Percentiles rank a stretch among this genome's conserved stretches.
phyloP scores from a whole-genome alignment of 768 basidiomycete genomes.

The Mycena rebaudengoi region DNA sequence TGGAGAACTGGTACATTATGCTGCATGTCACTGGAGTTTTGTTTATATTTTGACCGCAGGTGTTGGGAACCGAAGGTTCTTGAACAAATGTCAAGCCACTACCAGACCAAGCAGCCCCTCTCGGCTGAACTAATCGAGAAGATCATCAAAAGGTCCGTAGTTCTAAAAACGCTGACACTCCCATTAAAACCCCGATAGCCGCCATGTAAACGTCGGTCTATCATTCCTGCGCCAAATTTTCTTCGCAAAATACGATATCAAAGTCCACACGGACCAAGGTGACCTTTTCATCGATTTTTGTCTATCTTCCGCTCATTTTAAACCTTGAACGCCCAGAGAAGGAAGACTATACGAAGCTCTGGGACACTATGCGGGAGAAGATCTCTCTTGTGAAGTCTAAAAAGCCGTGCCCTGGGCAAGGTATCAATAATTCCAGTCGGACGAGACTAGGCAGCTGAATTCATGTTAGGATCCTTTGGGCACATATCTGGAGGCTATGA shows the following conservation, averaged over 20 bases:
- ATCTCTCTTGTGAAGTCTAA: constrained; percentile 75
- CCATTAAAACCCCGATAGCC: constrained; percentile 41
- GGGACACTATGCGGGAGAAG: constrained; percentile 76
- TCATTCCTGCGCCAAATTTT: constrained; percentile 87
- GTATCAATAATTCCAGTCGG: constrained; percentile 25
- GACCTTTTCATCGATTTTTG: constrained; percentile 8
- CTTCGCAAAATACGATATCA: constrained; percentile 82
- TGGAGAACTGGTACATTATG: constrained; percentile 80
- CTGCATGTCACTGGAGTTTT: not conserved
- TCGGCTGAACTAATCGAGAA: constrained; percentile 79
- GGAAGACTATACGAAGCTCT: constrained; percentile 81
- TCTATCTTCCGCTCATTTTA: not conserved
- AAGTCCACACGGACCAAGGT: constrained; percentile 78
- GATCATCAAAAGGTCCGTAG: constrained; percentile 74
- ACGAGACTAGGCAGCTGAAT: not conserved
- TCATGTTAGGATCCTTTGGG: constrained; percentile 62
- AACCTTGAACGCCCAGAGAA: constrained; percentile 44
- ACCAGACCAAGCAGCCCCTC: constrained; percentile 75
- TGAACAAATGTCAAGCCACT: constrained; percentile 82
- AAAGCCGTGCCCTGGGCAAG: constrained; percentile 73
- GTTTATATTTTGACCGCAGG: constrained; percentile 40
- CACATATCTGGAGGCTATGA: constrained; percentile 76
- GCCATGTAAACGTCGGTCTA: constrained; percentile 84
- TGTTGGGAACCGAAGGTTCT: constrained; percentile 87
- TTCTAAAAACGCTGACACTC: not conserved